Base-by-base conservation (phyloP, 768 basidiomycete species). In the Pisolithus marmoratus region DNA sequence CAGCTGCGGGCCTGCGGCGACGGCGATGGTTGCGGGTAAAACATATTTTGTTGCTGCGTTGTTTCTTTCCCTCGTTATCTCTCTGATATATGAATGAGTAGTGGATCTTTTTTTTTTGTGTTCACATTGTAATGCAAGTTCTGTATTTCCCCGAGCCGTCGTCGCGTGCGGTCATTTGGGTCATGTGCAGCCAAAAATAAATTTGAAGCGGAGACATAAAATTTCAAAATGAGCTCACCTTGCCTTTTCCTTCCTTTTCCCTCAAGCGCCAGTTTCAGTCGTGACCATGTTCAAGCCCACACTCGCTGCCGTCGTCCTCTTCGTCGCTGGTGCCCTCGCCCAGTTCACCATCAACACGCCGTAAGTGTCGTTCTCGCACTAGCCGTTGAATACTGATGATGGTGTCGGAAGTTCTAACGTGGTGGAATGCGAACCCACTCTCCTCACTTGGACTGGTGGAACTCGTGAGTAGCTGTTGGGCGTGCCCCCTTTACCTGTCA, bases 331-430 rank as follows among this genome's bases (percentile, higher is more conserved):
- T 29, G 80, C 66, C 46, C 38, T 72, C 23, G 83, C 78, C 17
- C 80, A 81, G 60, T 11, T 82, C 57, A 69, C 58, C 1, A 72
- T 90, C 64, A 83, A 86, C 64, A 91, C 88, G 36, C 88, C 88
- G 87, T 89, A 58, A 62, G 86, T 76, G 19, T 45, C 29, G 45
- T 34, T 31, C 31, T 14, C 27, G 7, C 23, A 8, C 29, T 14
- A 48, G 15, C 14, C 38, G 22, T 26, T 3, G 3, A 7, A 24
- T 34, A 37, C 3, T 31, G 46, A 55, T 54, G 51, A 20, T 43
- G 23, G 42, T 42, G 12, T 38, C 38, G 55, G 2, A 55, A 86
- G 84, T 36, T 14, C 64, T 37, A 74, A 71, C 46, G 74, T 70
- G 19, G 74, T 77, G 31, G 71, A 77, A 52, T 90, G 88, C 67